Evolutionary conservation across 805 yeast genomes (phyloP).

Genomic region (Zygoascus tannicola): DNA sequence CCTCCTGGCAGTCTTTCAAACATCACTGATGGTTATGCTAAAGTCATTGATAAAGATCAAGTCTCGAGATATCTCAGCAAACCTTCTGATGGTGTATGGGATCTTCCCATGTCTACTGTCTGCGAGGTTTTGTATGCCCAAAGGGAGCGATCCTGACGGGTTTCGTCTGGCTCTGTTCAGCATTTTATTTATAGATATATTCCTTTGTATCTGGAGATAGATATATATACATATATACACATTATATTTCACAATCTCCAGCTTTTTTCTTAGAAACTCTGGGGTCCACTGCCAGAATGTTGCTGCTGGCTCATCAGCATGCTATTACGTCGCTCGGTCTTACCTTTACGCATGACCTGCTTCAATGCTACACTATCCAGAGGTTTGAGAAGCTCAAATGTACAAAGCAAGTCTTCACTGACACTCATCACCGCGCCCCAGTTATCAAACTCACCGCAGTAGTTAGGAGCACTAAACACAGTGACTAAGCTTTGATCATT

Average conservation of each 20-base stretch:
- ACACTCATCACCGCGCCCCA: slow-evolving; percentile 99
- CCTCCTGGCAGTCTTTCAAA: slow-evolving; percentile 50
- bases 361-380: slow-evolving; percentile 86
- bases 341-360: slow-evolving; percentile 91
- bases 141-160: too few relatives aligned
- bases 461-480: slow-evolving; percentile 67
- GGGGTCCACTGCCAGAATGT: slow-evolving; percentile 11
- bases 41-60: slow-evolving; percentile 29
- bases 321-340: slow-evolving; percentile 58
- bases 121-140: slow-evolving; percentile 22
- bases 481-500: slow-evolving; percentile 64
- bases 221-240: not conserved
- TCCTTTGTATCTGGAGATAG: not conserved
- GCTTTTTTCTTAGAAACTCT: slow-evolving; percentile 9
- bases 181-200: too few relatives aligned
- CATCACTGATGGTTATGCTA: slow-evolving; percentile 58
- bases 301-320: slow-evolving; percentile 8
- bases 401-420: slow-evolving; percentile 81
- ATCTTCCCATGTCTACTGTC: slow-evolving; percentile 50
- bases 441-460: slow-evolving; percentile 78
- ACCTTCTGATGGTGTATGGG: slow-evolving; percentile 81
- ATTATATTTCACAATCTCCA: not conserved
- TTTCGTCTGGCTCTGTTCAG: too few relatives aligned
- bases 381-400: slow-evolving; percentile 90
- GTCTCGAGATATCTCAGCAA: slow-evolving; percentile 37